Evolutionary conservation across 441 rosid genomes (phyloP).

Genomic region (Hura crepitans): DNA sequence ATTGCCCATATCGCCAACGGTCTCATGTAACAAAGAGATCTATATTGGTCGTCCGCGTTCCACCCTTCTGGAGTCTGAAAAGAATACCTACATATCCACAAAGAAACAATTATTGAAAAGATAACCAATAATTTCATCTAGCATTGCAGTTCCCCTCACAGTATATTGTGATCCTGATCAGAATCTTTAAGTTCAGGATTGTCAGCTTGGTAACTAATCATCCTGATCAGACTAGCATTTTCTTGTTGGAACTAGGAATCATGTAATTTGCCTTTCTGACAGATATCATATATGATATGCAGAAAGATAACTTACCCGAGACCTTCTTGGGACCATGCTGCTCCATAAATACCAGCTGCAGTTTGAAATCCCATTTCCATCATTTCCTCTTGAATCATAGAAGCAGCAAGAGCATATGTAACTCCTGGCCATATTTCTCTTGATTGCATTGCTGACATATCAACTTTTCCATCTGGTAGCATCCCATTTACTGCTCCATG

Average conservation of each 20-base stretch:
- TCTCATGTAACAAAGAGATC: slow-evolving; percentile 72
- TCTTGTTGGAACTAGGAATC: no score
- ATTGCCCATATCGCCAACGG: slow-evolving; percentile 90
- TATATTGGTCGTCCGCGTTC: slow-evolving; percentile 53
- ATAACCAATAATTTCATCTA: slow-evolving; percentile 21
- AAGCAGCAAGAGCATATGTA: slow-evolving; percentile 78
- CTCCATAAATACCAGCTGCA: slow-evolving; percentile 62
- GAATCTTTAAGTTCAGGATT: no score
- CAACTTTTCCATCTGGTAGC: slow-evolving; percentile 79
- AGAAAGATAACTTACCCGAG: slow-evolving; percentile 54
- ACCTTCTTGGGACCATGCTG: slow-evolving; percentile 76
- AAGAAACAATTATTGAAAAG: neutral
- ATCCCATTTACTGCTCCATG: slow-evolving; percentile 87
- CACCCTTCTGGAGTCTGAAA: slow-evolving; percentile 89
- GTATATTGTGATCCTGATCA: no score
- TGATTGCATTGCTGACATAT: slow-evolving; percentile 72
- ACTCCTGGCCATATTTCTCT: slow-evolving; percentile 91
- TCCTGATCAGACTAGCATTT: no score
- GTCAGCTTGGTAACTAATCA: no score
- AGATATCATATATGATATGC: neutral
- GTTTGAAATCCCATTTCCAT: slow-evolving; percentile 66
- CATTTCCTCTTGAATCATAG: slow-evolving; percentile 83
- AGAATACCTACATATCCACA: slow-evolving; percentile 47
- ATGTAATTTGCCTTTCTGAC: no score
- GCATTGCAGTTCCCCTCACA: no score